phyloP scores from a whole-genome alignment of 1,284 basidiomycete genomes.

The Spongiforma sp. region DNA sequence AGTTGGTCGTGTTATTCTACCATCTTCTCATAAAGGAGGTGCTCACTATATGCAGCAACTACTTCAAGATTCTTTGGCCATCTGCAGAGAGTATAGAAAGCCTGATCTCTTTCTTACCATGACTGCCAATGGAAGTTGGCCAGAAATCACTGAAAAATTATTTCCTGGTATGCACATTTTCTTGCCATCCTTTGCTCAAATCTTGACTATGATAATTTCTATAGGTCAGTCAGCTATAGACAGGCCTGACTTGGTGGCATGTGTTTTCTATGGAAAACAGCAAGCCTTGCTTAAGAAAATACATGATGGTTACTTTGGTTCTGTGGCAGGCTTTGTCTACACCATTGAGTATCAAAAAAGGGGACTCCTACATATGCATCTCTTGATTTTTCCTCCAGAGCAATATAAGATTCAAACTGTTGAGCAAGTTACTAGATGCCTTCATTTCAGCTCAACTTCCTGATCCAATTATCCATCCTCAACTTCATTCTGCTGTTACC shows the following conservation, averaged over 20 bases:
- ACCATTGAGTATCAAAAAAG: background rate
- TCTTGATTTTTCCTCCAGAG: too few relatives aligned
- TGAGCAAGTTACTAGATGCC: too few relatives aligned
- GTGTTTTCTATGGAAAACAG: background rate
- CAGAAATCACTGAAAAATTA: background rate
- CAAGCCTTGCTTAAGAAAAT: background rate
- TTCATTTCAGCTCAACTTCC: conserved; percentile 11
- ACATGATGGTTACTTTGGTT: background rate
- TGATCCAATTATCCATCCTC: background rate
- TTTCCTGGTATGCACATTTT: background rate
- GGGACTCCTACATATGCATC: background rate
- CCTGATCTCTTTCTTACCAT: background rate
- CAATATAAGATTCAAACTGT: too few relatives aligned
- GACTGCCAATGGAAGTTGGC: background rate
- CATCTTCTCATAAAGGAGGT: background rate
- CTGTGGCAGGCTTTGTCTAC: background rate
- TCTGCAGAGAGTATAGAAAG: background rate
- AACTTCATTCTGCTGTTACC: background rate
- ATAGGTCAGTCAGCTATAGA: background rate
- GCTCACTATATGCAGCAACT: background rate
- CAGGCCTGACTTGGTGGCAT: background rate
- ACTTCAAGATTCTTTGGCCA: background rate
- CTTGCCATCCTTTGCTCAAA: conserved; percentile 23
- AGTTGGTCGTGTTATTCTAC: background rate
- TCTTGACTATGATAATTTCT: conserved; percentile 23